Percentiles rank a stretch among this genome's conserved stretches.
Conservation (phyloP, 2,329 filamentous ascomycete species). For the Fusarium citri region DNA sequence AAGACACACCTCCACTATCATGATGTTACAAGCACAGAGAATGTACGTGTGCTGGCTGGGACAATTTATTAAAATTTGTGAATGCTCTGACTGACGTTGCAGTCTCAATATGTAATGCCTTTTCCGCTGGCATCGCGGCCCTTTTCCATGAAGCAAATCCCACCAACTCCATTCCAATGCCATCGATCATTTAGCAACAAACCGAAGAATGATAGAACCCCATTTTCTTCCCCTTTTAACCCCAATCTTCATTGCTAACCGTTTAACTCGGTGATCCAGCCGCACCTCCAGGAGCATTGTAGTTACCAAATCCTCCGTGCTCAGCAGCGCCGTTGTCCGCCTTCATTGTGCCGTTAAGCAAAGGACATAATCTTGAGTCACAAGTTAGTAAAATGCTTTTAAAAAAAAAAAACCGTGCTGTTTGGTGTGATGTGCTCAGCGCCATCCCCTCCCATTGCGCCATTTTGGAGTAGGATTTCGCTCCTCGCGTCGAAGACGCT, state of each 20-base stretch:
- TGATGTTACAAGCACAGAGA: slow-evolving; percentile 1
- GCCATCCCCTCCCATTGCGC: slow-evolving; percentile 34
- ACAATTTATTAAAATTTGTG: slow-evolving; percentile 19
- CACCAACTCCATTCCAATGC: slow-evolving; percentile 39
- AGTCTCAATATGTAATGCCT: slow-evolving; percentile 21
- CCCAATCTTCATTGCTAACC: neutral
- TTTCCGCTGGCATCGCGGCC: slow-evolving; percentile 1
- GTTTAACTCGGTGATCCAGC: slow-evolving; percentile 51
- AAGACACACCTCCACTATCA: slow-evolving; percentile 8
- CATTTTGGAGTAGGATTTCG: slow-evolving; percentile 33
- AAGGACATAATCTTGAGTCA: slow-evolving; percentile 76
- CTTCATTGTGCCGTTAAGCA: slow-evolving; percentile 86
- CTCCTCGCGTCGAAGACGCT: slow-evolving; percentile 33
- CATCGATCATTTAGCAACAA: slow-evolving; percentile 18
- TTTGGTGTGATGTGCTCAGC: slow-evolving; percentile 29
- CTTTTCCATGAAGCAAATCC: slow-evolving; percentile 29
- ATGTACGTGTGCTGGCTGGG: neutral
- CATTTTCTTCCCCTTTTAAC: neutral
- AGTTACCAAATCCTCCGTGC: slow-evolving; percentile 69
- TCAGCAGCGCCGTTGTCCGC: slow-evolving; percentile 66
- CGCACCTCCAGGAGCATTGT: slow-evolving; percentile 54
- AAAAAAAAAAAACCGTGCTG: slow-evolving; percentile 7
- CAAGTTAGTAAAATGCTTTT: slow-evolving; percentile 38
- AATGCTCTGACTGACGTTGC: slow-evolving; percentile 5
- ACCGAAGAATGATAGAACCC: neutral